Evolutionary conservation across 352 stramenopile genomes (phyloP), one percentile per base, ranked within the genome.

Genomic region (Pythium pyrilobum): DNA sequence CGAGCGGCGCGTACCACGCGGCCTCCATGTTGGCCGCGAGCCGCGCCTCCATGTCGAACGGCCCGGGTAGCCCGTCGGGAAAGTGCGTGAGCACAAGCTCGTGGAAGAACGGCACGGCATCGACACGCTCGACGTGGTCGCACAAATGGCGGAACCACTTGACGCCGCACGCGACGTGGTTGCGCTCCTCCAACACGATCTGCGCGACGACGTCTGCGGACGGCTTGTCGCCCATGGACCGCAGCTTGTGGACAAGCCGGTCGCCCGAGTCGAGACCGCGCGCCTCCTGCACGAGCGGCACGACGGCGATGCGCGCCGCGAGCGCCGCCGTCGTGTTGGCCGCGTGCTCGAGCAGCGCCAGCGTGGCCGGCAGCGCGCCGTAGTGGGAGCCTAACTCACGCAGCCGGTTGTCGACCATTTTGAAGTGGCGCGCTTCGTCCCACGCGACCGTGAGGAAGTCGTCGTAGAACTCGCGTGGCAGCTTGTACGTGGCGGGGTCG

Each of bases 271-370:
- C 83, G 15, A 94, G 56, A 0, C 79, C 83, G 9, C 83, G 65
- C 5, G 83, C 83, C 52, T 94, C 83, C 51, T 94, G 83, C 3
- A 94, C 83, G 9, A 94, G 72, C 24, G 83, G 83, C 29, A 94
- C 72, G 3, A 94, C 77, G 1, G 80, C 83, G 42, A 94, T 76
- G 10, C 83, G 76, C 18, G 81, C 81, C 2, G 74, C 83, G 13
- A 94, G 66, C 34, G 79, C 75, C 3, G 55, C 61, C 10, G 74
- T 69, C 1, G 83, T 94, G 56, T 94, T 94, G 13, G 66, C 52
- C 5, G 83, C 81, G 43, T 92, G 81, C 33, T 87, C 75, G 23
- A 94, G 62, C 25, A 94, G 62, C 31, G 79, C 81, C 5, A 50
- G 59, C 13, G 82, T 89, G 0, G 83, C 81, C 2, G 83, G 83